A percentile compares a stretch with the other conserved stretches of the same genome.
These are phyloP conservation scores for Thalassiosira profunda DNA, from an alignment of 108 stramenopile genomes.

Conservation along the genomic window DNA sequence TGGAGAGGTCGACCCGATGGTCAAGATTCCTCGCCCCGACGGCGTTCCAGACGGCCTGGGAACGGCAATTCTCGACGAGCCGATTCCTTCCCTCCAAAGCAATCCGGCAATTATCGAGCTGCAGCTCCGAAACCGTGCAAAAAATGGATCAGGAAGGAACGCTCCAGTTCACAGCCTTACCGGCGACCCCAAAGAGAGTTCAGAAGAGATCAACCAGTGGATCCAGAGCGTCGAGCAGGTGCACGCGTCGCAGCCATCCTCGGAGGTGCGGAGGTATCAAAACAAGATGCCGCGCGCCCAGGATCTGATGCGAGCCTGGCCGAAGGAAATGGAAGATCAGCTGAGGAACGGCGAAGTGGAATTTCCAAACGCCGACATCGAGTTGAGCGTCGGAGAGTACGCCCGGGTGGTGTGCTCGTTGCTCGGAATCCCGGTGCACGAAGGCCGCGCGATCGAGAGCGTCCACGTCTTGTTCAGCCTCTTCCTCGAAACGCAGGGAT, in stretches of 20 bases:
- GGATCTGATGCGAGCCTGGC: conserved; percentile 81
- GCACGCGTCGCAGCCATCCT: conserved; percentile 70
- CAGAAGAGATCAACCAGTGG: conserved; percentile 77
- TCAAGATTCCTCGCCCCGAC: conserved; percentile 80
- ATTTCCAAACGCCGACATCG: conserved; percentile 68
- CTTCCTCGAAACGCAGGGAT: conserved; percentile 55
- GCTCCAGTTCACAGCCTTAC: conserved; percentile 59
- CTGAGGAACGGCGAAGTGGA: conserved; percentile 32
- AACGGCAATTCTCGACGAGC: conserved; percentile 80
- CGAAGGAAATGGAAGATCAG: conserved; percentile 62
- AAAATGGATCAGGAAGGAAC: conserved; percentile 43
- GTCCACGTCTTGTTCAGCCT: conserved; percentile 64
- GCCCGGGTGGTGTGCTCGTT: conserved; percentile 73
- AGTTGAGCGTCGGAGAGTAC: conserved; percentile 79
- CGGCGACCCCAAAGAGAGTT: conserved; percentile 69
- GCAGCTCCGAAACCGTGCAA: conserved; percentile 74
- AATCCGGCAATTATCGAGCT: conserved; percentile 83
- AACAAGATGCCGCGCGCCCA: conserved; percentile 81
- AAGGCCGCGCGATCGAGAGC: conserved; percentile 56
- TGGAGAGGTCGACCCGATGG: conserved; percentile 88
- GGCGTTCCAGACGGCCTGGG: conserved; percentile 69
- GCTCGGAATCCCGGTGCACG: conserved; percentile 81
- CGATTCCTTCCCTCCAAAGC: conserved; percentile 60
- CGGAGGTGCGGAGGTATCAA: conserved; percentile 54
- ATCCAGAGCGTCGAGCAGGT: conserved; percentile 73